Evolutionary conservation across 2,329 filamentous ascomycete genomes (phyloP), one percentile per base, ranked within the genome.

Genomic region (Epichloe brachyelytri): DNA sequence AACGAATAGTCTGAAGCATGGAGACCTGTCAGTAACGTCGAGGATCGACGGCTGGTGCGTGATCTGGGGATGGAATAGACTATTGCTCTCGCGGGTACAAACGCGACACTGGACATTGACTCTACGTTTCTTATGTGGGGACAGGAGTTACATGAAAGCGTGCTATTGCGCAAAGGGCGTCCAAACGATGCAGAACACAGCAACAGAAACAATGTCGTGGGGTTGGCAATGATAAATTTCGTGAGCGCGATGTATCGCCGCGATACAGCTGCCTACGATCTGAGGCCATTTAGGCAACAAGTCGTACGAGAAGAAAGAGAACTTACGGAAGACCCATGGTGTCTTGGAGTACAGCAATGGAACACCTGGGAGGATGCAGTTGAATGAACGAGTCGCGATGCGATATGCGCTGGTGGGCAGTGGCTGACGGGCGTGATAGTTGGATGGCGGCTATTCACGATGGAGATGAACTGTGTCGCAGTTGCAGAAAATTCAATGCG

Each of bases 241-340:
- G 43, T 38, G 15, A 38, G 47, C 38, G 39, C 37, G 8, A 49
- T 19, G 12, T 30, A 30, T 30, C 30, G 34, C 39, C 37, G 43
- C 49, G 19, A 49, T 26, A 33, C 34, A 33, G 30, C 33, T 43
- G 34, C 37, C 36, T 43, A 36, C 15, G 4, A 43, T 30, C 20
- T 17, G 19, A 36, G 44, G 30, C 43, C 17, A 26, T 19, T 37
- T 17, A 36, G 26, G 43, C 41, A 43, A 46, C 15, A n/a, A 17
- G 34, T 12, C 30, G 20, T 22, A 36, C 15, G 36, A 30, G 44
- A 11, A 55, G 51, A 54, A 54, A 55, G 51, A 54, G 53, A 53
- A 71, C 71, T 71, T 69, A 74, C 71, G 71, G 71, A 48, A 73
- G 71, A 60, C 71, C 71, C 71, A 74, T 74, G 48, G 43, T 60